These are phyloP conservation scores for Hemileia vastatrix DNA, from an alignment of 1,284 basidiomycete species.

Conservation along the genomic window DNA sequence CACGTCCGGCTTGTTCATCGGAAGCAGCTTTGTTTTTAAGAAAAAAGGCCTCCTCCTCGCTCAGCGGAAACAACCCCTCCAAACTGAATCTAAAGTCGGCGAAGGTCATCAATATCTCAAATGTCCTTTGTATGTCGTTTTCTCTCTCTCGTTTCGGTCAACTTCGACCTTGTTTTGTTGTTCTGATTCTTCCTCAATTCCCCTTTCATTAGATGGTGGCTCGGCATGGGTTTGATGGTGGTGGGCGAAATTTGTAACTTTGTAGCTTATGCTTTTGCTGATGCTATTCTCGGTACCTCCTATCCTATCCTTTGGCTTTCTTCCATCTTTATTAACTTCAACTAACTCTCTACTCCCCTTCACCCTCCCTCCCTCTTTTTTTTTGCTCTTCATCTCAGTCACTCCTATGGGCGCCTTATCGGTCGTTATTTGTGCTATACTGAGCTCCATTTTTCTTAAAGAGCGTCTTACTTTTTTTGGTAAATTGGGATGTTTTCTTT, in stretches of 20 bases:
- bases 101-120: slow-evolving; percentile 46
- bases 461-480: slow-evolving; percentile 86
- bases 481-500: slow-evolving; percentile 64
- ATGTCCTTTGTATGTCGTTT: slow-evolving; percentile 29
- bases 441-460: slow-evolving; percentile 85
- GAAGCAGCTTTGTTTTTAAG: slow-evolving; percentile 86
- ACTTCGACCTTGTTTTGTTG: not conserved
- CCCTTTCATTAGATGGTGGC: slow-evolving; percentile 24
- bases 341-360: not conserved
- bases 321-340: slow-evolving; percentile 6
- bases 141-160: not conserved
- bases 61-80: slow-evolving; percentile 46
- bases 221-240: slow-evolving; percentile 54
- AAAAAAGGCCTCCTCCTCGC: slow-evolving; percentile 66
- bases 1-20: slow-evolving; percentile 75
- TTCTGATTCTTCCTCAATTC: slow-evolving; percentile 5
- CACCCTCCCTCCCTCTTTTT: not conserved
- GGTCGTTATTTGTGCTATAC: slow-evolving; percentile 86
- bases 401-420: slow-evolving; percentile 94
- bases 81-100: slow-evolving; percentile 21
- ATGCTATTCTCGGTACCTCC: slow-evolving; percentile 37
- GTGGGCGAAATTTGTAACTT: slow-evolving; percentile 63
- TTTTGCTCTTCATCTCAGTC: slow-evolving; percentile 47
- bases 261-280: slow-evolving; percentile 72
- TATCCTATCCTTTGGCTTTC: too few relatives aligned